Base-by-base conservation (phyloP, 345 rosid genomes). In the Hibiscus syriacus region DNA sequence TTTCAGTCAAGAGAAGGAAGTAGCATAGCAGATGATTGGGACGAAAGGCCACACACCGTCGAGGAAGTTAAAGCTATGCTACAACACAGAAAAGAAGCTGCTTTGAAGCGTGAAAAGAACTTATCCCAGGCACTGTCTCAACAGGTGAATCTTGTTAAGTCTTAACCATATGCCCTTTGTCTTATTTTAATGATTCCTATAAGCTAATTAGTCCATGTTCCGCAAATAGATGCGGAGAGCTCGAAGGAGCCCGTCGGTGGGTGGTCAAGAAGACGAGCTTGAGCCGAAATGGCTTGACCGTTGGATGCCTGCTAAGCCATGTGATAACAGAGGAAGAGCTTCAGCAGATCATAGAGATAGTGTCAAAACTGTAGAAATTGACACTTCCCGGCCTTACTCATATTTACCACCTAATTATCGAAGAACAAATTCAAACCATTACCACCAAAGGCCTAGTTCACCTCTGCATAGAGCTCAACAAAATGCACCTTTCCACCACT, bases 31-130 rank as follows among this genome's bases (percentile, higher is more conserved):
- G 84, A n/a, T n/a, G n/a, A n/a, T n/a, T n/a, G n/a, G n/a, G n/a
- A n/a, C n/a, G n/a, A n/a, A n/a, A n/a, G n/a, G 70, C 88, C 92
- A 11, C 90, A 83, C 77, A 81, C 92, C 1, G 67, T 85, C 45
- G 92, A 89, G 63, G 92, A 87, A 78, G 90, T 87, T 17, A 89
- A 89, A 79, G 89, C 86, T 2, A 87, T 89, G 92, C 69, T 87
- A 53, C 96, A 81, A 54, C 81, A 79, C 20, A 84, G 90, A 72
- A 80, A 84, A 38, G 91, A 83, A 55, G 78, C 80, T 12, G 80
- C 84, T 11, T 72, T 83, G 78, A 86, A 82, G 76, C 87, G 83
- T 27, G 90, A 84, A 58, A 86, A 71, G 78, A 78, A 81, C 26
- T 49, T 85, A 64, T 85, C 92, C 54, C 83, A 82, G 2, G 87